Percentiles rank a stretch among this genome's conserved stretches.
phyloP scores from a whole-genome alignment of 371 early-diverging fungal species.

The Cokeromyces recurvatus region DNA sequence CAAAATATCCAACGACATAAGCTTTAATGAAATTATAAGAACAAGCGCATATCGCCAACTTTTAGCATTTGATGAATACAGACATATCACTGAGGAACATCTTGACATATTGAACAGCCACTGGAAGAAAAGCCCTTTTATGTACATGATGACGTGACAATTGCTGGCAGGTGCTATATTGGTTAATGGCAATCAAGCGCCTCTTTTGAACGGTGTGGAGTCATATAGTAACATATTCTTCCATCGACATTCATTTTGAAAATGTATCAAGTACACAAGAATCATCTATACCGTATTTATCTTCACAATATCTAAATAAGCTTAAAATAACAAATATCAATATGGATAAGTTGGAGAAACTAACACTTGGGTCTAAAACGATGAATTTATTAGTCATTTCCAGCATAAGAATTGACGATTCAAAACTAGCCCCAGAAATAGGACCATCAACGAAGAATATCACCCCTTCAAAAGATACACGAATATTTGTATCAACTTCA shows the following conservation, averaged over 20 bases:
- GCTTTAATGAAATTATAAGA: neutral
- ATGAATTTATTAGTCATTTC: conserved; percentile 8
- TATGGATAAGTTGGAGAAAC: conserved; percentile 10
- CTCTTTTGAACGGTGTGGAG: conserved; percentile 8
- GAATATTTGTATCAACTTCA: conserved; percentile 3
- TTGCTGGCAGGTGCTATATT: conserved; percentile 18
- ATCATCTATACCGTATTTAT: conserved; percentile 6
- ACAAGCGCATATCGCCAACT: neutral
- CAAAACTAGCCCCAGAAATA: conserved; percentile 11
- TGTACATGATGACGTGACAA: conserved; percentile 12
- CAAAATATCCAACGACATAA: neutral
- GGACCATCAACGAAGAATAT: conserved; percentile 9
- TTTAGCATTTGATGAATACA: conserved; percentile 3
- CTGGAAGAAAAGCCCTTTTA: conserved; percentile 6
- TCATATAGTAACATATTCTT: conserved; percentile 9
- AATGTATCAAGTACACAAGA: conserved; percentile 3
- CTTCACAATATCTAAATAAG: conserved; percentile 8
- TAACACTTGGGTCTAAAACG: conserved; percentile 6
- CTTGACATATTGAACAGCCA: conserved; percentile 7
- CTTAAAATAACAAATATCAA: conserved; percentile 4
- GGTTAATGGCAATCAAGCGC: conserved; percentile 13
- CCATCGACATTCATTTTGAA: conserved; percentile 12
- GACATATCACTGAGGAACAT: conserved; percentile 2
- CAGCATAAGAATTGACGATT: conserved; percentile 9
- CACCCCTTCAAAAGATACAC: conserved; percentile 7